phyloP scores from a whole-genome alignment of 1,284 basidiomycete genomes.

The Termitomyces sp. region DNA sequence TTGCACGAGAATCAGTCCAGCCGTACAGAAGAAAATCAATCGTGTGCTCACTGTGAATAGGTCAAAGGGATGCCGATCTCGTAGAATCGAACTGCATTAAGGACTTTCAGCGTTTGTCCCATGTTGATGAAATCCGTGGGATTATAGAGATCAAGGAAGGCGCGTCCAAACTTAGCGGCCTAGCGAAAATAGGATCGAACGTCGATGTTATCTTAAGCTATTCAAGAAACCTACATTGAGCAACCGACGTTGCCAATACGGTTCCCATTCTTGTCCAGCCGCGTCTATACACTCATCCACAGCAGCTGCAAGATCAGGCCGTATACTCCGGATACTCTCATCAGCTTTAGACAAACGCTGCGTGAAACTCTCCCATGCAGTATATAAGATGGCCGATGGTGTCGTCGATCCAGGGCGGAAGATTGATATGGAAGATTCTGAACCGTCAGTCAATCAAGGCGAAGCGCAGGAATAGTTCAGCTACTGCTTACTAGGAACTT shows the following conservation, averaged over 20 bases:
- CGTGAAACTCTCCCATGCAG: slow-evolving; percentile 88
- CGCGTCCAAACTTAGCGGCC: slow-evolving; percentile 94
- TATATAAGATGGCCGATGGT: slow-evolving; percentile 87
- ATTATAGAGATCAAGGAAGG: slow-evolving; percentile 91
- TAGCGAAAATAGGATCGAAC: slow-evolving; percentile 23
- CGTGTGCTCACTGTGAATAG: slow-evolving; percentile 71
- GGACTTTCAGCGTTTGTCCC: slow-evolving; percentile 90
- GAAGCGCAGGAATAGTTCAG: neutral
- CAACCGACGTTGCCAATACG: slow-evolving; percentile 82
- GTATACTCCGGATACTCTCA: slow-evolving; percentile 87
- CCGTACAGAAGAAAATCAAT: neutral
- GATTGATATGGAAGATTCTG: slow-evolving; percentile 74
- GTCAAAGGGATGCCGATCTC: slow-evolving; percentile 94
- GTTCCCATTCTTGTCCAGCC: slow-evolving; percentile 89
- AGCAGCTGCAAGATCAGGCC: slow-evolving; percentile 80
- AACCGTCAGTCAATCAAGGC: neutral
- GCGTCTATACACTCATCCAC: slow-evolving; percentile 94
- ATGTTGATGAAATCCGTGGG: slow-evolving; percentile 87
- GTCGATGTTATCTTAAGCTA: neutral
- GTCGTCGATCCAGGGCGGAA: slow-evolving; percentile 92
- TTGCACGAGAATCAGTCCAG: slow-evolving; percentile 25
- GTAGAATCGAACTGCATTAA: slow-evolving; percentile 89
- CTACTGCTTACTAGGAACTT: slow-evolving; percentile 71
- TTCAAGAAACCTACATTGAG: slow-evolving; percentile 56
- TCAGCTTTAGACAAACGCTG: slow-evolving; percentile 86